Percentiles rank a stretch among this genome's conserved stretches.
phyloP scores from a whole-genome alignment of 2,329 filamentous ascomycete genomes.

The Trichoderma sp. region DNA sequence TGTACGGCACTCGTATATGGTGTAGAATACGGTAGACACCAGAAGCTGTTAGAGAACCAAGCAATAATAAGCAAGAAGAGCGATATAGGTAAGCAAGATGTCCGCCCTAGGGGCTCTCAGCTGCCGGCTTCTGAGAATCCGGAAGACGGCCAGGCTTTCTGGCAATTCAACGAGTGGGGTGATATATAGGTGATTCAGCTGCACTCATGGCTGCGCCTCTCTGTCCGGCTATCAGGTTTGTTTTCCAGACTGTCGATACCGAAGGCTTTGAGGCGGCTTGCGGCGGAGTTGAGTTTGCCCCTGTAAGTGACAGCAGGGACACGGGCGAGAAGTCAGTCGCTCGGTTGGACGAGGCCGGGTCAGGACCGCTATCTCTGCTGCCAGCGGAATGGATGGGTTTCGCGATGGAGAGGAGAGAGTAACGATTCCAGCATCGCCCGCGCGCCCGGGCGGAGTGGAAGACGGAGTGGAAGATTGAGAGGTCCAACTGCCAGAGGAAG shows the following conservation, averaged over 20 bases:
- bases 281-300: conserved; percentile 1
- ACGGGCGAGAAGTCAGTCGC: conserved; percentile 8
- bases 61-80: not conserved
- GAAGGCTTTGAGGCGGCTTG: not conserved
- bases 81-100: conserved; percentile 1
- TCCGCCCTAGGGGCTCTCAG: not conserved
- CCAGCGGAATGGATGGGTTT: not conserved
- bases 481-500: not conserved
- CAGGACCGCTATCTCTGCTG: not conserved
- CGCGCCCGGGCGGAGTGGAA: conserved; percentile 6
- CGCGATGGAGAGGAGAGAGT: not conserved
- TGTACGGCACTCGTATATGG: not conserved
- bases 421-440: not conserved
- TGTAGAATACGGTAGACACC: not conserved
- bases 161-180: conserved; percentile 2
- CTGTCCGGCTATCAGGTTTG: not conserved
- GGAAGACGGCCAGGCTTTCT: not conserved
- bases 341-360: conserved; percentile 1
- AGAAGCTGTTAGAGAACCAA: too few species aligned
- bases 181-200: conserved; percentile 7
- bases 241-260: not conserved
- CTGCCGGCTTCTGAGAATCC: not conserved
- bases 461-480: not conserved
- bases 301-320: not conserved
- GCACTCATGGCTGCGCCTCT: not conserved